These are phyloP conservation scores for Trichopus zeylanicus DNA, from an alignment of 116 monocot species.

Conservation along the genomic window DNA sequence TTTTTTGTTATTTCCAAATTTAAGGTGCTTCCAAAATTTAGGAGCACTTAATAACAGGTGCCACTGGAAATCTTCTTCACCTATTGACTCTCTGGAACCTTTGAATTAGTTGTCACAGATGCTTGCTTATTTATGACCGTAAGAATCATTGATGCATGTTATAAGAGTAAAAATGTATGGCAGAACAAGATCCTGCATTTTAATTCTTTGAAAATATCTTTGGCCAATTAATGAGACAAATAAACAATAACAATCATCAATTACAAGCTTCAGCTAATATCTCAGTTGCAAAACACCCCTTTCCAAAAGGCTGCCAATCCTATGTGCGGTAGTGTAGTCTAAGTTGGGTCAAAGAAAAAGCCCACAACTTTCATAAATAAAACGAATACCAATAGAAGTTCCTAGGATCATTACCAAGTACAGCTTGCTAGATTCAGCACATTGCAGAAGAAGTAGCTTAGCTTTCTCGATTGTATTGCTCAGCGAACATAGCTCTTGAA, in stretches of 20 bases:
- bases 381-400: neutral
- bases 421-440: slow-evolving; percentile 73
- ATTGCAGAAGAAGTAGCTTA: slow-evolving; percentile 58
- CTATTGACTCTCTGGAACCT: too few species aligned
- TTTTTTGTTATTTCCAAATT: neutral
- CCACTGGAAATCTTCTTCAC: neutral
- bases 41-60: neutral
- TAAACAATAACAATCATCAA: neutral
- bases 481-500: slow-evolving; percentile 58
- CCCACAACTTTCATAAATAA: too few species aligned
- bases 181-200: too few species aligned
- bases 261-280: neutral
- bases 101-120: too few species aligned
- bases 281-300: too few species aligned
- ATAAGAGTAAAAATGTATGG: too few species aligned
- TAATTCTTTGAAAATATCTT: neutral
- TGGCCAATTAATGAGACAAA: neutral
- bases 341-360: too few species aligned
- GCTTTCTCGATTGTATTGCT: slow-evolving; percentile 57
- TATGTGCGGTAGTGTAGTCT: too few species aligned
- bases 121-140: too few species aligned
- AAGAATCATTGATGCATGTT: too few species aligned
- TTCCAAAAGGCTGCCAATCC: too few species aligned
- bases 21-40: neutral
- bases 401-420: slow-evolving; percentile 57